These are phyloP conservation scores for Populus simonii DNA, from an alignment of 345 rosid genomes.

Conservation along the genomic window DNA sequence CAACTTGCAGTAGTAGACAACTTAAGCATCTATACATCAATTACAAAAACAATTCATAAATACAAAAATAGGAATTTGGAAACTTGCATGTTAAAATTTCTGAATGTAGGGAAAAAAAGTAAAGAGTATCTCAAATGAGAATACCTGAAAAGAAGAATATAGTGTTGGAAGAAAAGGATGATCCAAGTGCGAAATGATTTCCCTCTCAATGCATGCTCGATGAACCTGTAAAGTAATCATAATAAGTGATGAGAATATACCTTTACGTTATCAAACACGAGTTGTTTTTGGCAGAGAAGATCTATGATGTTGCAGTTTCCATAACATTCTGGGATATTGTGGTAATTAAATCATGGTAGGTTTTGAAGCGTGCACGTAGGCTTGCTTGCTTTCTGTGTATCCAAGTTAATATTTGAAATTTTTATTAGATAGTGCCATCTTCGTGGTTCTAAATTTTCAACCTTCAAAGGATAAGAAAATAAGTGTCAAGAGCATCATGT, in stretches of 20 bases:
- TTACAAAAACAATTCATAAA: background rate
- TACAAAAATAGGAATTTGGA: background rate
- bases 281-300: background rate
- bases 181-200: conserved; percentile 80
- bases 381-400: background rate
- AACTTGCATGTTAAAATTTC: background rate
- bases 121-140: conserved; percentile 2
- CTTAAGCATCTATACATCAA: background rate
- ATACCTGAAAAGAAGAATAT: conserved; percentile 89
- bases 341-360: background rate
- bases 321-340: background rate
- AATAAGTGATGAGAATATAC: background rate
- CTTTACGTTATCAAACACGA: background rate
- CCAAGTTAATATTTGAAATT: background rate
- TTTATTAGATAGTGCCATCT: background rate
- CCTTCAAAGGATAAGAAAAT: background rate
- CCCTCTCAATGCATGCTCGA: conserved; percentile 91
- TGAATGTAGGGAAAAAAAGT: background rate
- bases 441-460: background rate
- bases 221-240: conserved; percentile 55
- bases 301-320: background rate
- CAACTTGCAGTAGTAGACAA: background rate
- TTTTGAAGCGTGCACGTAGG: background rate
- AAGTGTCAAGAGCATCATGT: background rate
- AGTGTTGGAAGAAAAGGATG: conserved; percentile 95